These are phyloP conservation scores for Leccinum subtestaceum DNA, from an alignment of 768 basidiomycete genomes.

Conservation along the genomic window DNA sequence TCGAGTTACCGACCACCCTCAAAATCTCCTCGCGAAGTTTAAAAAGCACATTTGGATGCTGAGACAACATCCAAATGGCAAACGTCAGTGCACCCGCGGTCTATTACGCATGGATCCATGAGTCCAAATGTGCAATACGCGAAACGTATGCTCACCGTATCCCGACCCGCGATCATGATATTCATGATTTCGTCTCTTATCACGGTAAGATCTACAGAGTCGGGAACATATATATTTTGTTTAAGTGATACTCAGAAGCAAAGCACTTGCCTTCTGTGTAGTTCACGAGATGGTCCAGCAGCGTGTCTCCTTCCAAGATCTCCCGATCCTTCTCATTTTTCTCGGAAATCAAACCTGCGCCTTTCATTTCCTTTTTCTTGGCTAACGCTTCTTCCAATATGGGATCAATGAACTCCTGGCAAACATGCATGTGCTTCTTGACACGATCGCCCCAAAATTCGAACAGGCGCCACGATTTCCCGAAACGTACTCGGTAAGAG, in stretches of 20 bases:
- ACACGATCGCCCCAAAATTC: slow-evolving; percentile 54
- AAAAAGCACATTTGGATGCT: slow-evolving; percentile 27
- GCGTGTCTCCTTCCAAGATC: slow-evolving; percentile 25
- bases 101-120: slow-evolving; percentile 9
- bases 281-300: slow-evolving; percentile 31
- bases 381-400: slow-evolving; percentile 48
- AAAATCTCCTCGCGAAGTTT: slow-evolving; percentile 34
- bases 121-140: background rate
- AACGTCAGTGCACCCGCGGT: slow-evolving; percentile 32
- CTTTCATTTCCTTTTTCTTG: slow-evolving; percentile 32
- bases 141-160: slow-evolving; percentile 28
- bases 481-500: slow-evolving; percentile 39
- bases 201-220: slow-evolving; percentile 27
- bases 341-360: slow-evolving; percentile 19
- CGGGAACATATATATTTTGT: background rate
- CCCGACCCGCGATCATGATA: slow-evolving; percentile 37
- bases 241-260: background rate
- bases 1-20: slow-evolving; percentile 24
- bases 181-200: slow-evolving; percentile 37
- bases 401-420: slow-evolving; percentile 52
- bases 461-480: slow-evolving; percentile 47
- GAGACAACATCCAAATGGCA: slow-evolving; percentile 26
- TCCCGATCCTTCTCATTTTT: slow-evolving; percentile 9
- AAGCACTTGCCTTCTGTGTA: slow-evolving; percentile 25
- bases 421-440: slow-evolving; percentile 42